Evolutionary conservation across 2,329 filamentous ascomycete species (phyloP).

Genomic region (Incumbomyces delicatus): DNA sequence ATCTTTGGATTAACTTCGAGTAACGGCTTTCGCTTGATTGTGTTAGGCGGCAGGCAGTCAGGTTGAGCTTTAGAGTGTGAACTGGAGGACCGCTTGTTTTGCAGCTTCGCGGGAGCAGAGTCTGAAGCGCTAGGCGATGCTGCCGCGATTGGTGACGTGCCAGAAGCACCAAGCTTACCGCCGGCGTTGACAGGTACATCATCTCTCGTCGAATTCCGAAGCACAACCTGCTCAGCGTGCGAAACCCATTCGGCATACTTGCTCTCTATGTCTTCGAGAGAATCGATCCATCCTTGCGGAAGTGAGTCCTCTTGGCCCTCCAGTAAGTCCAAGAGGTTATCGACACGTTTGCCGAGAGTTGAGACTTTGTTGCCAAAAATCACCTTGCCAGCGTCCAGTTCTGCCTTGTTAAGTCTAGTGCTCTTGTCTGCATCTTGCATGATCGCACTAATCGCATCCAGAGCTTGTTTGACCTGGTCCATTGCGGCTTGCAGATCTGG

Average conservation of each 20-base stretch:
- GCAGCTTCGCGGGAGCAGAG: background rate
- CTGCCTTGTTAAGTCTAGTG: conserved; percentile 23
- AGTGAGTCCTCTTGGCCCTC: conserved; percentile 77
- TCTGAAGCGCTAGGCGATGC: background rate
- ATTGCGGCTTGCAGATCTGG: conserved; percentile 60
- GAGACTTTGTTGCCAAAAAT: conserved; percentile 61
- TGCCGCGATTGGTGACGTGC: background rate
- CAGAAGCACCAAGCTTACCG: background rate
- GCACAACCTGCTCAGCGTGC: conserved; percentile 63
- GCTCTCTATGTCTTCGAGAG: conserved; percentile 69
- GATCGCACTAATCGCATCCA: conserved; percentile 28
- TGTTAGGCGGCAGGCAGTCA: background rate
- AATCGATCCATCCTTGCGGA: conserved; percentile 78
- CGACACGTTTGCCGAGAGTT: conserved; percentile 61
- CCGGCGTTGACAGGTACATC: background rate
- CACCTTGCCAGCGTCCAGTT: conserved; percentile 36
- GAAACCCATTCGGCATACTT: conserved; percentile 74
- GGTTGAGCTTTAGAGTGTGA: background rate
- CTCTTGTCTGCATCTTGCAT: conserved; percentile 17
- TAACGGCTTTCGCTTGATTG: conserved; percentile 12
- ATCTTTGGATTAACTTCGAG: conserved; percentile 12
- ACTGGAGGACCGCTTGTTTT: background rate
- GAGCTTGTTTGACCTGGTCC: conserved; percentile 27
- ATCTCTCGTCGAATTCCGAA: conserved; percentile 39
- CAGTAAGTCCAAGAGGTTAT: conserved; percentile 75